A percentile compares a stretch with the other conserved stretches of the same genome.
Conservation (phyloP, 225 moss, liverwort and hornwort species). For the Pseudisothecium myosuroides region DNA sequence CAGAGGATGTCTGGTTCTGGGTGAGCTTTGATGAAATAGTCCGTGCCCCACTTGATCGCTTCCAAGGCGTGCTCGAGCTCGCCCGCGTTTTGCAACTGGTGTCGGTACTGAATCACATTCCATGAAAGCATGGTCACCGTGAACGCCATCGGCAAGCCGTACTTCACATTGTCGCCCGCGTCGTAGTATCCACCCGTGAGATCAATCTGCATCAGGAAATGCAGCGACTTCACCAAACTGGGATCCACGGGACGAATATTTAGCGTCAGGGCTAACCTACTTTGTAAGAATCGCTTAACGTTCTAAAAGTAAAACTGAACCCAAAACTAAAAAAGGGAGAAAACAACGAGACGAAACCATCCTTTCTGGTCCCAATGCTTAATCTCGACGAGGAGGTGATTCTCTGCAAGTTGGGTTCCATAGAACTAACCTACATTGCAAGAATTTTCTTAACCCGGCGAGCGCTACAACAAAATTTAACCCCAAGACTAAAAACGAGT, state of each 20-base stretch:
- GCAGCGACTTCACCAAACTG: not conserved
- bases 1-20: slow-evolving; percentile 28
- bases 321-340: not conserved
- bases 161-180: slow-evolving; percentile 58
- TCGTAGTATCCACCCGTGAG: slow-evolving; percentile 50
- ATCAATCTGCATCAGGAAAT: slow-evolving; percentile 24
- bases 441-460: not conserved
- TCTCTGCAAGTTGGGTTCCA: not conserved
- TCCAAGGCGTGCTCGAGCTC: slow-evolving; percentile 37
- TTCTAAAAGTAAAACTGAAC: not conserved
- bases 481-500: too few species aligned
- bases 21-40: slow-evolving; percentile 56
- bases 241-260: not conserved
- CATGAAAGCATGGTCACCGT: slow-evolving; percentile 46
- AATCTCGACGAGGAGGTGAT: not conserved
- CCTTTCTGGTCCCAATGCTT: not conserved
- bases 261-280: not conserved
- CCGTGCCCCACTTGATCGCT: slow-evolving; percentile 55
- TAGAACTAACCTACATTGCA: not conserved
- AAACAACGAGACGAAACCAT: not conserved
- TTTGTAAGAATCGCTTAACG: too few species aligned
- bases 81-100: slow-evolving; percentile 4
- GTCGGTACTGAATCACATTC: slow-evolving; percentile 34
- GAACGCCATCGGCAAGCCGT: slow-evolving; percentile 53
- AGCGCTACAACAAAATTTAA: not conserved